phyloP scores from a whole-genome alignment of 2,329 filamentous ascomycete species.

The Celoporthe dispersa region DNA sequence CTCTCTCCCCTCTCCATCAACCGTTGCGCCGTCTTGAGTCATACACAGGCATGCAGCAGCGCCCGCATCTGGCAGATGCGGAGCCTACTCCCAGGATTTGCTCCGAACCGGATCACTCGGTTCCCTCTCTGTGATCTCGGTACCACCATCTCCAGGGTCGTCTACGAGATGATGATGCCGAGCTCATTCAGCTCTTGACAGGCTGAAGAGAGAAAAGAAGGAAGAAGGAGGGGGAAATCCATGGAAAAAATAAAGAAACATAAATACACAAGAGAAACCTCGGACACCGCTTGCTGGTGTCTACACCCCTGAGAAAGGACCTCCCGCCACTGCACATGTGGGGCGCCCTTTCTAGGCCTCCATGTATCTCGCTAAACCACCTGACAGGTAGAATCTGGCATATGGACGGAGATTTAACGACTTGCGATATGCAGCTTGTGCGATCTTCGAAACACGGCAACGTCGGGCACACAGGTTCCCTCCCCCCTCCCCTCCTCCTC shows the following conservation, averaged over 20 bases:
- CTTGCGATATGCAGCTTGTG: slow-evolving; percentile 27
- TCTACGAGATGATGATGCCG: not conserved
- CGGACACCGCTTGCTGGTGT: not conserved
- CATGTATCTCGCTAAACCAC: slow-evolving; percentile 22
- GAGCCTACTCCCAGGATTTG: not conserved
- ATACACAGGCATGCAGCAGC: not conserved
- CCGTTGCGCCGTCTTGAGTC: not conserved
- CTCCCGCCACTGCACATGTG: not conserved
- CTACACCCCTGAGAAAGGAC: not conserved
- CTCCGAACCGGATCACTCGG: not conserved
- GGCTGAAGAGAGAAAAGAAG: not conserved
- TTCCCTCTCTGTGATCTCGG: not conserved
- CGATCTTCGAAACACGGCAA: slow-evolving; percentile 19
- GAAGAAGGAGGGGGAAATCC: not conserved
- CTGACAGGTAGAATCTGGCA: slow-evolving; percentile 28
- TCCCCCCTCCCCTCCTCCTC: too few relatives aligned
- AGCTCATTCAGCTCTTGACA: too few relatives aligned
- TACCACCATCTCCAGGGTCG: not conserved
- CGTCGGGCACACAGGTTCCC: not conserved
- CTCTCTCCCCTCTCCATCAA: too few relatives aligned
- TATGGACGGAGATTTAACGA: slow-evolving; percentile 28
- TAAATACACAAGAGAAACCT: not conserved
- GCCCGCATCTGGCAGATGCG: too few relatives aligned
- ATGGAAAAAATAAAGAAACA: not conserved
- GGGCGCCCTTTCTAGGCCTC: not conserved